A percentile compares a stretch with the other conserved stretches of the same genome.
phyloP scores from a whole-genome alignment of 2,329 filamentous ascomycete species.

The Microdochium trichocladiopsis region DNA sequence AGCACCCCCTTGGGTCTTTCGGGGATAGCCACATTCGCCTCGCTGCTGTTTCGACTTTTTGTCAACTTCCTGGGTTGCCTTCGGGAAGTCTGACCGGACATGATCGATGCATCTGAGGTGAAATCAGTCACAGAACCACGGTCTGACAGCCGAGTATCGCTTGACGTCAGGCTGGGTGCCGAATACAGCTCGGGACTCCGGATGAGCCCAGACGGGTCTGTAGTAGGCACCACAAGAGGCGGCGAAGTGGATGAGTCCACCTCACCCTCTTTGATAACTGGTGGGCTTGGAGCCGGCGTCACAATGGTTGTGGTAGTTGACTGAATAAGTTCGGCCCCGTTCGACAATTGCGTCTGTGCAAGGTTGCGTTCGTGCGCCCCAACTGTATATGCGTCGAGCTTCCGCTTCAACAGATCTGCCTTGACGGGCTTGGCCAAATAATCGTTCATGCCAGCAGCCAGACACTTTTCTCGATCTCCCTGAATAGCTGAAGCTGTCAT shows the following conservation, averaged over 20 bases:
- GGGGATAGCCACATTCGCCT: slow-evolving; percentile 6
- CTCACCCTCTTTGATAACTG: slow-evolving; percentile 7
- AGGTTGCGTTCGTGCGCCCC: slow-evolving; percentile 8
- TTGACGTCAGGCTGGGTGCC: slow-evolving; percentile 21
- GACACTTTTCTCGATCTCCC: slow-evolving; percentile 87
- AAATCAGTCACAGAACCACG: slow-evolving; percentile 13
- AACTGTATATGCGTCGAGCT: slow-evolving; percentile 57
- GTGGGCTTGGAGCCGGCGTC: slow-evolving; percentile 12
- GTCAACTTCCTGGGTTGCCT: slow-evolving; percentile 32
- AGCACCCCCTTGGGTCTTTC: slow-evolving; percentile 27
- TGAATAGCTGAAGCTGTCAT: slow-evolving; percentile 96
- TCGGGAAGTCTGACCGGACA: slow-evolving; percentile 6
- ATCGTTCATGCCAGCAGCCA: slow-evolving; percentile 97
- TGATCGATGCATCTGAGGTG: slow-evolving; percentile 7
- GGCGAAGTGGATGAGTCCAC: slow-evolving; percentile 10
- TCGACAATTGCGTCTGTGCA: slow-evolving; percentile 8
- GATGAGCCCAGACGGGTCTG: slow-evolving; percentile 13
- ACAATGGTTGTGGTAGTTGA: slow-evolving; percentile 3
- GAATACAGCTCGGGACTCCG: slow-evolving; percentile 8
- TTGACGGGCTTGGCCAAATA: slow-evolving; percentile 95
- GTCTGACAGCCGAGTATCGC: slow-evolving; percentile 23
- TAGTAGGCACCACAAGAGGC: slow-evolving; percentile 11
- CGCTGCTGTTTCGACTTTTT: slow-evolving; percentile 31
- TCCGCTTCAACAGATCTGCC: slow-evolving; percentile 76
- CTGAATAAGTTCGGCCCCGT: neutral